phyloP scores from a whole-genome alignment of 164 flowering plant species.

The Vitis cinerea region DNA sequence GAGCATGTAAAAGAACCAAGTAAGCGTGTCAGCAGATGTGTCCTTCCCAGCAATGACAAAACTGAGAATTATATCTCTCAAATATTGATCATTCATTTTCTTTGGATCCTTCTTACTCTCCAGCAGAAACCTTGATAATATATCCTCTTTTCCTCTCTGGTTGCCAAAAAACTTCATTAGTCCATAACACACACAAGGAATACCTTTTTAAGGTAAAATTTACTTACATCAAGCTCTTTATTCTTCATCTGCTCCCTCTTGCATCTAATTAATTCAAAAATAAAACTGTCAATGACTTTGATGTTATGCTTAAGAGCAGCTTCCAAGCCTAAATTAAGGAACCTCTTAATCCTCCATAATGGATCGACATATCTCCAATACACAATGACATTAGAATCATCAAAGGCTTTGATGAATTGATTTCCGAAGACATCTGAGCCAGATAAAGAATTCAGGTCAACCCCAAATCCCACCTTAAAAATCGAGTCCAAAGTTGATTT shows the following conservation, averaged over 20 bases:
- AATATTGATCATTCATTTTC: constrained; percentile 35
- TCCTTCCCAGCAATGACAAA: constrained; percentile 61
- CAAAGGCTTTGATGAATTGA: constrained; percentile 29
- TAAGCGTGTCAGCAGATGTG: constrained; percentile 40
- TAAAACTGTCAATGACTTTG: constrained; percentile 27
- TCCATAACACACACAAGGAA: not conserved
- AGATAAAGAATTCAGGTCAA: constrained; percentile 21
- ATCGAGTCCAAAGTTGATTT: constrained; percentile 28
- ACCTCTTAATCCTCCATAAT: constrained; percentile 31
- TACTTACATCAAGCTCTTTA: constrained; percentile 20
- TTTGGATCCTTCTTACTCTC: constrained; percentile 41
- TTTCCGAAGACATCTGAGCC: constrained; percentile 18
- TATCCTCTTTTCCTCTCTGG: constrained; percentile 38
- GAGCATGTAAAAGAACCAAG: constrained; percentile 60
- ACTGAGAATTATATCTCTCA: constrained; percentile 51
- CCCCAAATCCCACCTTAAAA: constrained; percentile 32
- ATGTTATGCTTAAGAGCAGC: constrained; percentile 27
- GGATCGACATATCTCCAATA: constrained; percentile 25
- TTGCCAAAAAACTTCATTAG: not conserved
- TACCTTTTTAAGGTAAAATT: not conserved
- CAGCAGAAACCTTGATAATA: constrained; percentile 52
- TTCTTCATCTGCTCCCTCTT: constrained; percentile 31
- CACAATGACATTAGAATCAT: constrained; percentile 19
- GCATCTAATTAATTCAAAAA: constrained; percentile 21
- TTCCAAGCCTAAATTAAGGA: constrained; percentile 30